A percentile compares a stretch with the other conserved stretches of the same genome.
phyloP scores from a whole-genome alignment of 177 flowering plant genomes.

The Vitis hybrid region DNA sequence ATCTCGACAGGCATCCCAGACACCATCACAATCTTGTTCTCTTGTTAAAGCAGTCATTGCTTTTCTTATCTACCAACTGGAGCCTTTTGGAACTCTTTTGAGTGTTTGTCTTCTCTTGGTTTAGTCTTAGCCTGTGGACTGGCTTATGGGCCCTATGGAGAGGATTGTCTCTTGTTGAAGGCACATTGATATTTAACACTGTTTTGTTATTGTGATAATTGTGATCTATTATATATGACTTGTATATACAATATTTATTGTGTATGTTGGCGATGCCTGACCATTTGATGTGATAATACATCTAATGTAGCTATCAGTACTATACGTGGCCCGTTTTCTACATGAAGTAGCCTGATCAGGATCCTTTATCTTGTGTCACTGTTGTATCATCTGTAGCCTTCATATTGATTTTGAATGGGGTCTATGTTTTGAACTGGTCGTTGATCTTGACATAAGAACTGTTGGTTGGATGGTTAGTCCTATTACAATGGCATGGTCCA shows the following conservation, averaged over 20 bases:
- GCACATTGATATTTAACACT: neutral
- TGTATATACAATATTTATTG: neutral
- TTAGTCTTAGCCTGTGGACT: neutral
- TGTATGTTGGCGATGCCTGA: conserved; percentile 7
- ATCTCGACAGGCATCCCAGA: conserved; percentile 8
- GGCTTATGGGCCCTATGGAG: neutral
- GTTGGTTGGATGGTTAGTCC: no score
- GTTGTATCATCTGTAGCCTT: neutral
- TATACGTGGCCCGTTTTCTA: neutral
- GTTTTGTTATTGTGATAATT: neutral
- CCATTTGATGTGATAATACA: neutral
- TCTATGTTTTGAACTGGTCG: neutral
- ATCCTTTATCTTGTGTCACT: neutral
- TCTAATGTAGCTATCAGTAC: neutral
- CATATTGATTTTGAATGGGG: conserved; percentile 1
- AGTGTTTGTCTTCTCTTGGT: neutral
- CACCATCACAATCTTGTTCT: conserved; percentile 12
- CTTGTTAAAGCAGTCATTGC: neutral
- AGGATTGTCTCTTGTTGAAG: neutral
- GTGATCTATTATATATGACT: neutral
- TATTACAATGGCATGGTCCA: no score
- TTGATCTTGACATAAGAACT: no score
- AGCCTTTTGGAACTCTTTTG: neutral
- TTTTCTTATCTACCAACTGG: neutral
- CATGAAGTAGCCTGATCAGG: neutral